phyloP scores from a whole-genome alignment of 768 basidiomycete genomes.

The Auricularia sp. region DNA sequence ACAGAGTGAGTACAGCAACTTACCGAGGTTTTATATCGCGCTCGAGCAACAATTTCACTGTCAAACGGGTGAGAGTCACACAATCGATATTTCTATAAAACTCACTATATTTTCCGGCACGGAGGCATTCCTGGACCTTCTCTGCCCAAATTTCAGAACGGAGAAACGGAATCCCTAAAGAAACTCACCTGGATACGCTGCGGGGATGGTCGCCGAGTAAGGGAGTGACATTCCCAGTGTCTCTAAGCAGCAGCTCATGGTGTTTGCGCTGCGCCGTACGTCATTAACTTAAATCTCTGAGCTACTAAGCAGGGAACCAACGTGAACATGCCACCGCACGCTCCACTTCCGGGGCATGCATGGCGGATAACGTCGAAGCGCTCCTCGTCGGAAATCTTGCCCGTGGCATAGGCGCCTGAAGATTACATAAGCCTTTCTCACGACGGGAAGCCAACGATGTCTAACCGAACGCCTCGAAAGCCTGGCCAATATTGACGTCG shows the following conservation, averaged over 20 bases:
- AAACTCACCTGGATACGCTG: conserved; percentile 49
- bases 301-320: conserved; percentile 19
- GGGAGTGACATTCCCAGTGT: conserved; percentile 79
- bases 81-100: no score
- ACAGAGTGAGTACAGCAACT: neutral
- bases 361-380: conserved; percentile 77
- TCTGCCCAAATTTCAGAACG: conserved; percentile 28
- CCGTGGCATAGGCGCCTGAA: conserved; percentile 63
- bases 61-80: no score
- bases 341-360: conserved; percentile 76
- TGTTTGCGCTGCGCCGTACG: conserved; percentile 50
- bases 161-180: neutral
- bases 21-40: conserved; percentile 74
- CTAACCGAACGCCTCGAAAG: conserved; percentile 74
- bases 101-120: conserved; percentile 53
- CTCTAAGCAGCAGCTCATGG: conserved; percentile 79
- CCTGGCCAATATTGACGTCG: conserved; percentile 72
- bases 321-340: conserved; percentile 87
- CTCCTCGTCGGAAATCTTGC: conserved; percentile 70
- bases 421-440: neutral
- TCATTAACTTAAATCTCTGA: neutral
- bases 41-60: conserved; percentile 56
- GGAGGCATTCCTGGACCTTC: conserved; percentile 74
- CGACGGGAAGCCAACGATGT: neutral
- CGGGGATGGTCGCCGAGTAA: conserved; percentile 53